Evolutionary conservation across 768 basidiomycete genomes (phyloP), one percentile per base, ranked within the genome.

Genomic region (Tremella mesenterica): DNA sequence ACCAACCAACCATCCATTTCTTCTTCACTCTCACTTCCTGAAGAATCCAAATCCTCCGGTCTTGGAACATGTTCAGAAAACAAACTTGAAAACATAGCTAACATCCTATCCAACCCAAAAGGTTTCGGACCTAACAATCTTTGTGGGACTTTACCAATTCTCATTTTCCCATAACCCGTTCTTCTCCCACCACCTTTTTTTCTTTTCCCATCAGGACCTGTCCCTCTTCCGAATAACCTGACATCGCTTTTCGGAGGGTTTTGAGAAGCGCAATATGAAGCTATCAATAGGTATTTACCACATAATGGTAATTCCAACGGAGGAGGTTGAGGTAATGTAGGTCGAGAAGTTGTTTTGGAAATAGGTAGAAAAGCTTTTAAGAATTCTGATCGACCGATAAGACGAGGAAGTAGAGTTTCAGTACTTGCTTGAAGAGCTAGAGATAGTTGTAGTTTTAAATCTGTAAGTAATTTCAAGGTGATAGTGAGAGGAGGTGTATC

Each of bases 211-310:
- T 76, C 63, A 79, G 80, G 53, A 80, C 81, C 67, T 25, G 80
- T 54, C 0, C 82, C 84, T 13, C 89, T 71, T 3, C 85, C 85
- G 72, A 95, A 88, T 80, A 93, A 83, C 31, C 86, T 77, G 58
- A 88, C 30, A 71, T 92, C 90, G 8, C 82, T 83, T 64, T 82
- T 84, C 0, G 83, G 72, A 1, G 90, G 89, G 64, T 93, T 95
- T 36, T 84, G 85, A 36, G 87, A 88, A 4, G 88, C 87, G 34
- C 90, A 73, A 65, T 83, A 93, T 1, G 83, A 80, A 0, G 86
- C 85, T 3, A 90, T 70, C 4, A 91, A 74, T 21, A 90, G 77
- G 61, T 82, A 89, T 63, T 85, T 85, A 20, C 82, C 81, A 9
- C 58, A 54, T 2, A 61, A 14, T 21, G 63, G 58, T 12, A 73